phyloP scores from a whole-genome alignment of 2,329 filamentous ascomycete genomes.

The Pseudogymnoascus sp. region DNA sequence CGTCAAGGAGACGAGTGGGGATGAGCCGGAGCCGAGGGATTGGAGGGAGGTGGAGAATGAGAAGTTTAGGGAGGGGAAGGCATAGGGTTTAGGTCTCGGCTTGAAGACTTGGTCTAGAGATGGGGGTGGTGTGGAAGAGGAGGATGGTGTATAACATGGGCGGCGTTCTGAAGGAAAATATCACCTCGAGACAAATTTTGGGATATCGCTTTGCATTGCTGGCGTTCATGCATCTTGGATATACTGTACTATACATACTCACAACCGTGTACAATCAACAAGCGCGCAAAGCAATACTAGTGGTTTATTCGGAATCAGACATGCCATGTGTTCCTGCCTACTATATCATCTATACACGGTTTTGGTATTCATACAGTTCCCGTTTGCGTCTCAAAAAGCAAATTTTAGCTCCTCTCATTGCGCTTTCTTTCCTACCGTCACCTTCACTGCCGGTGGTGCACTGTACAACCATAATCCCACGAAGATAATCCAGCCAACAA shows the following conservation, averaged over 20 bases:
- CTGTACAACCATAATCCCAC: conserved; percentile 82
- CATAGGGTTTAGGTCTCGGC: background rate
- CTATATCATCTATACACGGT: conserved; percentile 13
- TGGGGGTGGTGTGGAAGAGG: background rate
- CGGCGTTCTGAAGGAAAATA: conserved; percentile 4
- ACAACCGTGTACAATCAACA: conserved; percentile 4
- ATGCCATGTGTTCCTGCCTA: conserved; percentile 7
- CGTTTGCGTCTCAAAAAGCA: conserved; percentile 1
- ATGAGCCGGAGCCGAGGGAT: conserved; percentile 53
- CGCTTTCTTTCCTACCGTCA: conserved; percentile 33
- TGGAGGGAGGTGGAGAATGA: conserved; percentile 61
- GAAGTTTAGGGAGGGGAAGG: conserved; percentile 38
- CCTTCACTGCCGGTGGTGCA: conserved; percentile 39
- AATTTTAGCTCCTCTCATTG: conserved; percentile 23
- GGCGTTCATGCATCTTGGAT: conserved; percentile 5
- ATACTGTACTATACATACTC: conserved; percentile 7
- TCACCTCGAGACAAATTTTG: background rate
- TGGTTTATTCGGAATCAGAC: conserved; percentile 4
- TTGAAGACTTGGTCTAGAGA: too few species aligned
- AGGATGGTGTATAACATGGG: background rate
- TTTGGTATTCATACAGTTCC: conserved; percentile 11
- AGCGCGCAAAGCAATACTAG: background rate
- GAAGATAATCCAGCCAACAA: conserved; percentile 77
- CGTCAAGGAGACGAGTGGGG: conserved; percentile 56
- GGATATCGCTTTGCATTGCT: background rate